phyloP scores from a whole-genome alignment of 2,329 filamentous ascomycete species.

The Penicillium sp. region DNA sequence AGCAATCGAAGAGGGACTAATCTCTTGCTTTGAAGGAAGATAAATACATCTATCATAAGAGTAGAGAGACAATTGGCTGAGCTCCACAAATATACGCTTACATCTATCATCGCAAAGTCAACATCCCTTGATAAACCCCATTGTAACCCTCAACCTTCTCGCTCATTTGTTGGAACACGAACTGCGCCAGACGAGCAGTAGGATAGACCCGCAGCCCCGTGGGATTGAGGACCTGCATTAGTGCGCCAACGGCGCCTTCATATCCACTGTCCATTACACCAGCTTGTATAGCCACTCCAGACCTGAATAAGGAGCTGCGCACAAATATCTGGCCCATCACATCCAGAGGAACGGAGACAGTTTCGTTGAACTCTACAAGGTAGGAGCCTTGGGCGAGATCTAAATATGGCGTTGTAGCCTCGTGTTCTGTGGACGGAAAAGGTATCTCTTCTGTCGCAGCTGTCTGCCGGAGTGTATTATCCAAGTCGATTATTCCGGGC shows the following conservation, averaged over 20 bases:
- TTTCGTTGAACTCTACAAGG: constrained; percentile 40
- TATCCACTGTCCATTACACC: constrained; percentile 48
- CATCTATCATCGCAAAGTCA: neutral
- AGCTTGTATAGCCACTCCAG: constrained; percentile 38
- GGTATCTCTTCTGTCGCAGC: constrained; percentile 20
- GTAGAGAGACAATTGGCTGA: too few relatives aligned
- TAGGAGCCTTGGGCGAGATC: constrained; percentile 35
- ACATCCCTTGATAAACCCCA: constrained; percentile 38
- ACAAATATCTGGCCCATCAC: constrained; percentile 43
- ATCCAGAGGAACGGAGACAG: constrained; percentile 39
- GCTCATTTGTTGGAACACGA: constrained; percentile 42
- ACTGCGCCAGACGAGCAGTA: constrained; percentile 42
- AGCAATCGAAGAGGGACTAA: too few relatives aligned
- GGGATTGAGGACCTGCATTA: constrained; percentile 41
- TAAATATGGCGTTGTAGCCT: constrained; percentile 12
- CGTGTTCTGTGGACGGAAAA: constrained; percentile 5
- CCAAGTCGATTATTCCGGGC: constrained; percentile 31
- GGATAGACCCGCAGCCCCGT: constrained; percentile 35
- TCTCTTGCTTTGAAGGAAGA: too few relatives aligned
- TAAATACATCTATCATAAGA: too few relatives aligned
- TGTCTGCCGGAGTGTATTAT: constrained; percentile 29
- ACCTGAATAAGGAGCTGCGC: constrained; percentile 43
- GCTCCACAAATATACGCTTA: neutral
- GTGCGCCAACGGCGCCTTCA: constrained; percentile 41
- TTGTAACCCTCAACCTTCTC: constrained; percentile 40